These are phyloP conservation scores for Saccharum officinarum DNA, from an alignment of 176 grass and related monocot genomes.

Conservation along the genomic window DNA sequence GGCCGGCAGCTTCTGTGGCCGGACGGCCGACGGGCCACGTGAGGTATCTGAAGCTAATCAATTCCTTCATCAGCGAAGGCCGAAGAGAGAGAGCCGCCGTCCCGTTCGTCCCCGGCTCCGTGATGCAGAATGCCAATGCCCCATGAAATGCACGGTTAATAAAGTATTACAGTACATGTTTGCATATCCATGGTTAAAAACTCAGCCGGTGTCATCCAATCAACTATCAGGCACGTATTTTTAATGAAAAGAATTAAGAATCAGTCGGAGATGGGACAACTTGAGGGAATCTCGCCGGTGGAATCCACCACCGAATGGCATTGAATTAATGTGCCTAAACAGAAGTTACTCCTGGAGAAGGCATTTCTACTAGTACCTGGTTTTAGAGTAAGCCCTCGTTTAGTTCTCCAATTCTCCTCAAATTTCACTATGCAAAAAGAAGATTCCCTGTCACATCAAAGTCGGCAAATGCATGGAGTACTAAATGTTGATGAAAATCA, in stretches of 20 bases:
- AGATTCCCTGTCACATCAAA: too few species aligned
- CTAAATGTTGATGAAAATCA: too few species aligned
- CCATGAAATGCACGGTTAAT: background rate
- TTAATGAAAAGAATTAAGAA: background rate
- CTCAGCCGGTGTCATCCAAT: background rate
- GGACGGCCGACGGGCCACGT: background rate
- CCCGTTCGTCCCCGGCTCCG: background rate
- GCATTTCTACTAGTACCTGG: background rate
- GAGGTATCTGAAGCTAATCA: conserved; percentile 16
- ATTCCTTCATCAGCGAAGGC: background rate
- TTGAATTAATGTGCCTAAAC: background rate
- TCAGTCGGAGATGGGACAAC: background rate
- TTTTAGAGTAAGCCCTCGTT: too few species aligned
- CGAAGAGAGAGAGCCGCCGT: background rate
- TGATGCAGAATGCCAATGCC: background rate
- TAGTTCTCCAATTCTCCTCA: too few species aligned
- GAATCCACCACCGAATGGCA: background rate
- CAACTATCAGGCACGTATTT: background rate
- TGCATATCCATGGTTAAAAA: background rate
- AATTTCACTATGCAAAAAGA: too few species aligned
- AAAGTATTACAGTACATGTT: too few species aligned
- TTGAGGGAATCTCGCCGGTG: conserved; percentile 10
- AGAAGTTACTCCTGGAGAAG: background rate
- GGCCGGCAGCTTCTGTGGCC: background rate
- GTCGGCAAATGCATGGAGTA: too few species aligned